Base-by-base conservation (phyloP, 192 early-diverging fungal species). In the Mortierella alpina region DNA sequence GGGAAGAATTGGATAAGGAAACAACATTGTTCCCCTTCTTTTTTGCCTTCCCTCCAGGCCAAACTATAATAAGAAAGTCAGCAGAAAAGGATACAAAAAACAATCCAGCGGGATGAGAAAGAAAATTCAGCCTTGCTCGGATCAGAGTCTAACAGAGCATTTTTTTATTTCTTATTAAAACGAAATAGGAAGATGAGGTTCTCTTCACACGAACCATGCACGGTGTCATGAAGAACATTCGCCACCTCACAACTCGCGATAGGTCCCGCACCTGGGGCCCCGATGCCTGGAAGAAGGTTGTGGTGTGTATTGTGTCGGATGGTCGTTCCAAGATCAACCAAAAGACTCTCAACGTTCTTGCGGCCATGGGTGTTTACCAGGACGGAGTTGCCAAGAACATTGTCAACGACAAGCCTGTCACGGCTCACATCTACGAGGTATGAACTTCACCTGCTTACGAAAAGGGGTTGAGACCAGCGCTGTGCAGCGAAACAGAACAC, bases 201-300 rank as follows among this genome's bases (percentile, higher is more conserved):
- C 85, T 97, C 55, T 96, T 98, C 84, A 92, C 90, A 58, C 92
- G 95, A 84, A 94, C 97, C 17, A 95, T 96, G 86, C 82, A 90
- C 52, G 91, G 92, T 39, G 89, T 97, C 45, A 91, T 92, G 85
- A 95, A 94, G 82, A 98, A 98, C 88, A 95, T 98, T 87, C 84
- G 88, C 31, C 92, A 98, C 81, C 80, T 98, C 73, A 95, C 92
- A 83, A 91, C 90, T 66, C 91, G 92, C 61, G 90, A 88, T 51
- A 87, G 92, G 62, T 94, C 93, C 73, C 84, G 86, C 53, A 91
- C 86, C 20, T 93, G 91, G 93, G 90, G 91, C 51, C 88, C 84
- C 17, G 85, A 94, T 60, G 90, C 91, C 7, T 96, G 95, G 95
- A 84, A 94, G 86, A 96, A 96, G 74, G 91, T 94, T 2, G 92